Conservation (phyloP, 2,329 filamentous ascomycete species). For the Fusarium nanum region DNA sequence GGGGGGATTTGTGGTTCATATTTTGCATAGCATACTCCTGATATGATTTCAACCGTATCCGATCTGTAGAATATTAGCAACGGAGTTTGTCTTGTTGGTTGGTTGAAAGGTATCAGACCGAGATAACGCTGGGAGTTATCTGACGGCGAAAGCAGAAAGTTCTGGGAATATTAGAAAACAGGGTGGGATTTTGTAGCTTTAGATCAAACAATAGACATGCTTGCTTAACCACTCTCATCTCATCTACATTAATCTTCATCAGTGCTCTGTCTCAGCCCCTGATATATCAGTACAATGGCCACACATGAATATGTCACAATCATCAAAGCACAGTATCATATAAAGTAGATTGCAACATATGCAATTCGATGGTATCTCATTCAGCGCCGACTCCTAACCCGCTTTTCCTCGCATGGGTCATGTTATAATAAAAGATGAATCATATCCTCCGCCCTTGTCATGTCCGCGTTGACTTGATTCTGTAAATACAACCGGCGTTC, state of each 20-base stretch:
- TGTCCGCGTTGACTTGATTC: conserved; percentile 28
- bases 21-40: conserved; percentile 1
- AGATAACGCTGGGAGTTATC: background rate
- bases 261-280: background rate
- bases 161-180: background rate
- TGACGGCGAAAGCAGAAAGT: background rate
- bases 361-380: conserved; percentile 48
- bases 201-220: background rate
- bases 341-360: conserved; percentile 37
- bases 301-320: background rate
- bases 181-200: background rate
- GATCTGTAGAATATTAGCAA: background rate
- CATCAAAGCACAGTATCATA: background rate
- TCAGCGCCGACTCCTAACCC: conserved; percentile 48
- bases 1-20: background rate
- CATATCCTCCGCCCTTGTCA: conserved; percentile 26
- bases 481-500: conserved; percentile 28
- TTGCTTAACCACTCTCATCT: background rate
- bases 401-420: conserved; percentile 42
- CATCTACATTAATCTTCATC: background rate
- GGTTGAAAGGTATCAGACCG: background rate
- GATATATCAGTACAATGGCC: background rate
- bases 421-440: conserved; percentile 41
- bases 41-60: background rate
- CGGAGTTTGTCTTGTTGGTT: background rate